These are phyloP conservation scores for Amylostereum areolatum DNA, from an alignment of 1,284 basidiomycete species.

Conservation along the genomic window DNA sequence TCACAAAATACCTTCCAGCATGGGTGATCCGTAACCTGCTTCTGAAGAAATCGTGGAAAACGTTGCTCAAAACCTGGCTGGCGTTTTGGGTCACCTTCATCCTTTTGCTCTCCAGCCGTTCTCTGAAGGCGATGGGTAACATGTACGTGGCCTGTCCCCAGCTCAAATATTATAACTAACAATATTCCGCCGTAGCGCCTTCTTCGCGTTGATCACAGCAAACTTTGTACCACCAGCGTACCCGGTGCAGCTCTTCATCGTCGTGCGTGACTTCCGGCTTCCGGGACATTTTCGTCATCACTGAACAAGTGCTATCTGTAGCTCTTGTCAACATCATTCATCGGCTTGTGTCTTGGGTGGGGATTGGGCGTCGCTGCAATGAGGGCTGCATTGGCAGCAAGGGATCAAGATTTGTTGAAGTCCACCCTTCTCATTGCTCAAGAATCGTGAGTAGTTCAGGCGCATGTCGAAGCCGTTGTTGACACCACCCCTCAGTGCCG, in stretches of 20 bases:
- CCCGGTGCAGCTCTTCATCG: slow-evolving; percentile 31
- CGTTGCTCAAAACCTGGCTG: slow-evolving; percentile 21
- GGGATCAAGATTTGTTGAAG: slow-evolving; percentile 46
- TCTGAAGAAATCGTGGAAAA: slow-evolving; percentile 15
- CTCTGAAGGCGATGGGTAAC: slow-evolving; percentile 20
- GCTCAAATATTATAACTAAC: not conserved
- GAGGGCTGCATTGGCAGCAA: slow-evolving; percentile 55
- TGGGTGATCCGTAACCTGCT: slow-evolving; percentile 18
- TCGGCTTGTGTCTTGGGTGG: slow-evolving; percentile 71
- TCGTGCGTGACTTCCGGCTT: slow-evolving; percentile 19
- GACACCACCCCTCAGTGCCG: slow-evolving; percentile 27
- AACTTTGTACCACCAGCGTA: slow-evolving; percentile 29
- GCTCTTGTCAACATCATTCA: slow-evolving; percentile 40
- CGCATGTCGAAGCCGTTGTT: not conserved
- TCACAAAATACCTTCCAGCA: slow-evolving; percentile 16
- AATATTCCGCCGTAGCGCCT: slow-evolving; percentile 18
- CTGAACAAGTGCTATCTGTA: slow-evolving; percentile 11
- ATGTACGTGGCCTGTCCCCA: slow-evolving; percentile 15
- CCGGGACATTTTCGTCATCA: not conserved
- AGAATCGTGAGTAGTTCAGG: slow-evolving; percentile 29
- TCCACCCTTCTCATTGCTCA: slow-evolving; percentile 40
- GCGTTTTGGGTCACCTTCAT: slow-evolving; percentile 21
- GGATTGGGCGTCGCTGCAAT: slow-evolving; percentile 69
- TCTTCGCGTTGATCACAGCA: slow-evolving; percentile 29
- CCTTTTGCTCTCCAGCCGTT: slow-evolving; percentile 17